Percentiles rank a stretch among this genome's conserved stretches.
Conservation (phyloP, 2,329 filamentous ascomycete species). For the Diaporthe sp. region DNA sequence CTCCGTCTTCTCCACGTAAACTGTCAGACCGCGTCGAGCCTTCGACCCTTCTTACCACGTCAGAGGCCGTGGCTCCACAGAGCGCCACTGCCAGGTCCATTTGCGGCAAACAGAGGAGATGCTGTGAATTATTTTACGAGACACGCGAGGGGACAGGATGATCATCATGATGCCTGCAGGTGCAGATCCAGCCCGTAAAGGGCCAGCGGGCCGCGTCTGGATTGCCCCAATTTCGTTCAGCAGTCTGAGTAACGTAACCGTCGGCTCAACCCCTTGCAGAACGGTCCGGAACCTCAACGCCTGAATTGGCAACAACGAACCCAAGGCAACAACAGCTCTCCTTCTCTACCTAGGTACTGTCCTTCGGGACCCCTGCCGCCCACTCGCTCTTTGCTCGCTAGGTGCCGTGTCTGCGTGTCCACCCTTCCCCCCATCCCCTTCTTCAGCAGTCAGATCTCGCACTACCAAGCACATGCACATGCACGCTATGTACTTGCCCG, state of each 20-base stretch:
- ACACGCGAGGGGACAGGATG: conserved; percentile 16
- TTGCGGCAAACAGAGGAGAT: background rate
- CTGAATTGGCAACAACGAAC: background rate
- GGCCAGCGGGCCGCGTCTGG: conserved; percentile 22
- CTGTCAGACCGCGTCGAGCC: background rate
- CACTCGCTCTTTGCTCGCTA: background rate
- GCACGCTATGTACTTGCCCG: background rate
- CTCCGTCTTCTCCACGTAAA: background rate
- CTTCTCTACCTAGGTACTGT: background rate
- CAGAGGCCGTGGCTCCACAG: conserved; percentile 1
- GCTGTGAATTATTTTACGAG: background rate
- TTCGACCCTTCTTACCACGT: background rate
- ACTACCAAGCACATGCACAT: conserved; percentile 2
- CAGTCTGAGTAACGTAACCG: conserved; percentile 17
- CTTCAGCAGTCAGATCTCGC: background rate
- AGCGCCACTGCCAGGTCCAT: background rate
- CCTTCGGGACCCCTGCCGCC: background rate
- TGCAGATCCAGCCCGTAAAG: conserved; percentile 27
- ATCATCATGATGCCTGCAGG: conserved; percentile 23
- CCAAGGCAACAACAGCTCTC: background rate
- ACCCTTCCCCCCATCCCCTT: background rate
- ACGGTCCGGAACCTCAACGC: conserved; percentile 21
- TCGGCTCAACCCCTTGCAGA: conserved; percentile 18
- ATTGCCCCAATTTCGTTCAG: conserved; percentile 22
- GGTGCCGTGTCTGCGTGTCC: background rate